These are phyloP conservation scores for Epithemia pelagica DNA, from an alignment of 108 stramenopile species.

Conservation along the genomic window DNA sequence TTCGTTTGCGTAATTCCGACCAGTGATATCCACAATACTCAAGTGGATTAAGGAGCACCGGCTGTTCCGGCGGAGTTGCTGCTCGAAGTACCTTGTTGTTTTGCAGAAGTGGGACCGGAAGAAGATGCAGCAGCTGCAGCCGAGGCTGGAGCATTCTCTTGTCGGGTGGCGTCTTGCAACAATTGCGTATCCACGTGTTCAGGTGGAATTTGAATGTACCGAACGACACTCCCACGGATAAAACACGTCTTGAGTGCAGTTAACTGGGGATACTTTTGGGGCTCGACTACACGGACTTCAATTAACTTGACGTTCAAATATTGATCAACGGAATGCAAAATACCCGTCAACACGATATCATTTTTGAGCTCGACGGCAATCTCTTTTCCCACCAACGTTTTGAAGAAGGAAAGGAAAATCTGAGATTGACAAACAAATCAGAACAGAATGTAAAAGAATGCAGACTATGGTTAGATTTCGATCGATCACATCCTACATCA, in stretches of 20 bases:
- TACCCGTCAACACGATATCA: conserved; percentile 93
- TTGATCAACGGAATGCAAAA: conserved; percentile 96
- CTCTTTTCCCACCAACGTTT: conserved; percentile 98
- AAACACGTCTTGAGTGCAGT: conserved; percentile 93
- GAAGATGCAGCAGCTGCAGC: neutral
- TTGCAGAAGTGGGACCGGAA: neutral
- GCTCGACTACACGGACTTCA: conserved; percentile 86
- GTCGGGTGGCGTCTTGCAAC: conserved; percentile 96
- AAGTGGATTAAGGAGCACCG: too few relatives aligned
- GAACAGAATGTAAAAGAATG: neutral
- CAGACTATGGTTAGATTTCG: neutral
- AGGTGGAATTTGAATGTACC: conserved; percentile 95
- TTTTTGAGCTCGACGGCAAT: conserved; percentile 99
- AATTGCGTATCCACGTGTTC: conserved; percentile 95
- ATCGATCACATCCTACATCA: neutral
- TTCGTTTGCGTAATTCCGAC: too few relatives aligned
- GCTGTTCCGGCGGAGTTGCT: too few relatives aligned
- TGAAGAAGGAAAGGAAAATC: conserved; percentile 99
- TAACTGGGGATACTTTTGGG: conserved; percentile 81
- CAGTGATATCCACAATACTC: too few relatives aligned
- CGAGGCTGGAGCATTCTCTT: conserved; percentile 77
- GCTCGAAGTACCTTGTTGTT: too few relatives aligned
- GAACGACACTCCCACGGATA: conserved; percentile 96
- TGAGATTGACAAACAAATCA: conserved; percentile 14
- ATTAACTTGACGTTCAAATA: conserved; percentile 97